Percentiles rank a stretch among this genome's conserved stretches.
These are phyloP conservation scores for Cerrena zonata DNA, from an alignment of 1,284 basidiomycete species.

Conservation along the genomic window DNA sequence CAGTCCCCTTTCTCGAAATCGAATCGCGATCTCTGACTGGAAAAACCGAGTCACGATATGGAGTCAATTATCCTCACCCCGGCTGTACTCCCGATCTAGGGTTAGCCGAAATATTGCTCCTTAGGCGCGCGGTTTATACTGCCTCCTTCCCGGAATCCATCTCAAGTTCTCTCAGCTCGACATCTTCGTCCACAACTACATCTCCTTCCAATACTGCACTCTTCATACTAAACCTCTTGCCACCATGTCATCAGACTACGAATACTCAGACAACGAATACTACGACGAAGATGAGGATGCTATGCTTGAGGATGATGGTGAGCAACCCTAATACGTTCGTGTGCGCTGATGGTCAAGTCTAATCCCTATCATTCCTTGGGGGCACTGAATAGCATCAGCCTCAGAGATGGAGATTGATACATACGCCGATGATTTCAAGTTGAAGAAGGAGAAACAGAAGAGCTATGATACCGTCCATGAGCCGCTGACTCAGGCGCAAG, in stretches of 20 bases:
- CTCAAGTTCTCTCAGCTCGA: background rate
- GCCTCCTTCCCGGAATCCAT: background rate
- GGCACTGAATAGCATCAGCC: slow-evolving; percentile 33
- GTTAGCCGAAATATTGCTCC: no score
- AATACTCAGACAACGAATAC: slow-evolving; percentile 61
- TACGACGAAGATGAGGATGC: slow-evolving; percentile 65
- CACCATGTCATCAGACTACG: slow-evolving; percentile 68
- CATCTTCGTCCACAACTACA: background rate
- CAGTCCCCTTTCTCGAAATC: slow-evolving; percentile 15
- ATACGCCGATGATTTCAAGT: slow-evolving; percentile 56
- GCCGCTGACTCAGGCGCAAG: slow-evolving; percentile 64
- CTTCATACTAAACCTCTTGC: slow-evolving; percentile 9
- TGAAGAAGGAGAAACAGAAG: slow-evolving; percentile 57
- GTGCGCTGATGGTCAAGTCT: slow-evolving; percentile 6
- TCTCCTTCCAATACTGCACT: background rate
- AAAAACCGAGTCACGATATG: background rate
- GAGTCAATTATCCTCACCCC: background rate
- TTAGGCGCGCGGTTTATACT: no score
- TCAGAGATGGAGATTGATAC: slow-evolving; percentile 63
- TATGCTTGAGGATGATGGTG: slow-evolving; percentile 54
- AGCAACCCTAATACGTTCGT: slow-evolving; percentile 10
- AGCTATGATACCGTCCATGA: slow-evolving; percentile 75
- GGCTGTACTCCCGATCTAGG: background rate
- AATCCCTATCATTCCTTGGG: no score
- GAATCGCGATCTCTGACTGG: background rate